Evolutionary conservation across 129 eudicot genomes (phyloP), one percentile per base, ranked within the genome.

Genomic region (Ambrosia artemisiifolia): DNA sequence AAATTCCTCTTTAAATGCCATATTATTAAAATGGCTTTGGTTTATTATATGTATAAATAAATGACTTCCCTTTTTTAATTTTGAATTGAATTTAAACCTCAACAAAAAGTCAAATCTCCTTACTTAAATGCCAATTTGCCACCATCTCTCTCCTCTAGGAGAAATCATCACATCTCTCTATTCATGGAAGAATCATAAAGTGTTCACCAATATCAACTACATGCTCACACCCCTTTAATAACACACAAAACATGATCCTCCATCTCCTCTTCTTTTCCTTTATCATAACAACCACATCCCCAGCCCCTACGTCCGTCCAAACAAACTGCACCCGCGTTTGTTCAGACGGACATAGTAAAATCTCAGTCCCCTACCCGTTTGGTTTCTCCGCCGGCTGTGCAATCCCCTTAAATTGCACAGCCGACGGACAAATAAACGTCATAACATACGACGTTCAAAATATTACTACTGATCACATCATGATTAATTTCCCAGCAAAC

Each of bases 311-410:
- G 4, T 65, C 65, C 11, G 79, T 55, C 18, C 46, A 65, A 65
- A 30, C 65, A 40, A 65, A 54, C 63, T 54, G 33, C 43, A 74
- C 33, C 38, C 72, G 61, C 2, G 43, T 19, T 4, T 75, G 73
- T 56, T 28, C 12, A 14, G 43, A 33, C 35, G 69, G 70, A 17
- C 82, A 82, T 54, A 8, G 44, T 11, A 8, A 12, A 20, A 62
- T 64, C 3, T 33, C 34, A 1, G 83, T 91, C 5, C 79, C 79
- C 0, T 86, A 84, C 50, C 97, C 97, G 7, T 91, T 91, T 48
- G 97, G 97, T 10, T 88, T 91, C 62, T 73, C 84, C n/a, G 66
- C 57, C 0, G 86, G 76, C 3, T 88, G 91, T 34, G 47, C 10
- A 19, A 86, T 91, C 67, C 84, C 46, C 47, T 75, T 91, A 2